phyloP scores from a whole-genome alignment of 306 rosid species.

The Cercis canadensis region DNA sequence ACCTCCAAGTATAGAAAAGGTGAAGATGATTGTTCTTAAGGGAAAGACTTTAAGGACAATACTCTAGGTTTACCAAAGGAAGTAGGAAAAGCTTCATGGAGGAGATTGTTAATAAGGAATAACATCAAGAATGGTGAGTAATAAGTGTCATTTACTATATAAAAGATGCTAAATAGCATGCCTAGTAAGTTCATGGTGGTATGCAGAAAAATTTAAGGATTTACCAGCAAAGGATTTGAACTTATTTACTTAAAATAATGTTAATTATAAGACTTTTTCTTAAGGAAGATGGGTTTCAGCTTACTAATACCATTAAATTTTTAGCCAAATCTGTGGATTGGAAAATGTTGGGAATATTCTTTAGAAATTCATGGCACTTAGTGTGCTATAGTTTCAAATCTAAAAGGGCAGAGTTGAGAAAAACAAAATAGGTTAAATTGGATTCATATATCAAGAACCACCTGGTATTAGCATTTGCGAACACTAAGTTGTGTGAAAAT shows the following conservation, averaged over 20 bases:
- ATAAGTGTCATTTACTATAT: not conserved
- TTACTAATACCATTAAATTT: not conserved
- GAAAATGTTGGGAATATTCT: not conserved
- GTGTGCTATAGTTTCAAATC: not conserved
- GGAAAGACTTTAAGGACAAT: not conserved
- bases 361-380: not conserved
- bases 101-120: not conserved
- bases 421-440: not conserved
- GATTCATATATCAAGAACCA: constrained; percentile 12
- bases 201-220: not conserved
- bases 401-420: not conserved
- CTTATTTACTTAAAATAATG: not conserved
- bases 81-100: not conserved
- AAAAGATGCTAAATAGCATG: not conserved
- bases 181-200: not conserved
- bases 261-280: not conserved
- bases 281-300: not conserved
- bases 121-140: no score
- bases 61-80: not conserved
- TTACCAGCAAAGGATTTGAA: not conserved
- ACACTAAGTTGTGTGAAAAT: not conserved
- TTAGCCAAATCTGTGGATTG: not conserved
- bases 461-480: not conserved
- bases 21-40: not conserved
- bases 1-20: not conserved